Base-by-base conservation (phyloP, 306 rosid genomes). In the Calophaca sinica region DNA sequence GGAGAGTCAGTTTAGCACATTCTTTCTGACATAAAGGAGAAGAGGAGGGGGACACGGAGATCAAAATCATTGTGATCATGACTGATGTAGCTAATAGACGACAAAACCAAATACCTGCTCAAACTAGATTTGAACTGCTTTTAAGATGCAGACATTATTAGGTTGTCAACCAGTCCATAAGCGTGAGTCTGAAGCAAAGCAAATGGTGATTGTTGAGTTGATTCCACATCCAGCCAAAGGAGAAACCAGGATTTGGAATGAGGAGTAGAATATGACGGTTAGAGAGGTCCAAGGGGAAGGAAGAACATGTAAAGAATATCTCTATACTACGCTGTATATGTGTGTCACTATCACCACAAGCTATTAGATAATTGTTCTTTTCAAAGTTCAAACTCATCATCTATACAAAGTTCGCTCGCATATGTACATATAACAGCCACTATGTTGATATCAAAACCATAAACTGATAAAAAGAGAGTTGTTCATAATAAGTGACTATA, bases 21-120 rank as follows among this genome's bases (percentile, higher is more conserved):
- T 65, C 52, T 5, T 66, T 65, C 60, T 57, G 51, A 33, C 70
- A 36, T 41, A n/a, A 63, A 62, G 13, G 41, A 77, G 44, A 57
- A 57, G 20, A 38, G 31, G 51, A 57, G 53, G 49, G 26, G 26
- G 26, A 20, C 26, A 20, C 26, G 1, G 26, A 20, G 26, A 20
- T 20, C 78, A 57, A 78, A 60, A 78, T 78, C 77, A 53, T 45
- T 54, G 12, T 79, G 83, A 78, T 78, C 6, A 55, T 48, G 78
- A 20, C 26, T 20, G 26, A 20, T 20, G 26, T 20, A 20, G 26
- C 26, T 20, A 63, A 41, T 36, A 77, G 44, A 48, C 11, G 32
- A 70, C 33, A 63, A 35, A 52, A 29, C 48, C 58, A 69, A 50
- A 49, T 39, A 64, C 67, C 61, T 53, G 66, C 38, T 65, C 31